These are phyloP conservation scores for Scedosporium apiospermum DNA, from an alignment of 2,329 filamentous ascomycete species.

Conservation along the genomic window DNA sequence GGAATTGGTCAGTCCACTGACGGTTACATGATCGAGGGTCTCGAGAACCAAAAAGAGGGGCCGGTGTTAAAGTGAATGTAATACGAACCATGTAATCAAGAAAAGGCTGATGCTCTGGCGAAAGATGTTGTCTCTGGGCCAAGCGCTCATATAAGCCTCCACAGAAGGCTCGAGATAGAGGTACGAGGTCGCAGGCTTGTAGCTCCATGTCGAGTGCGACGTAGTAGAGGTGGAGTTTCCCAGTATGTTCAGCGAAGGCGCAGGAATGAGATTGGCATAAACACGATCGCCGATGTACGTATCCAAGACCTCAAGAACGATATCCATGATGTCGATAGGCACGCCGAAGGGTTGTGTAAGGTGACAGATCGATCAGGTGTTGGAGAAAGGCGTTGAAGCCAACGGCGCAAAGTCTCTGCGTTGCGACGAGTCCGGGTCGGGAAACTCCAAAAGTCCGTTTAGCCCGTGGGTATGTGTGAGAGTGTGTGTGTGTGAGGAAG, in stretches of 20 bases:
- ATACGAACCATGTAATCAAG: constrained; percentile 70
- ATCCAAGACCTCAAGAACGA: constrained; percentile 79
- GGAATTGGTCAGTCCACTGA: constrained; percentile 5
- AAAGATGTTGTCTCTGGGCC: constrained; percentile 66
- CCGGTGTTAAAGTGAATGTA: too few species aligned
- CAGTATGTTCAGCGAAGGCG: constrained; percentile 42
- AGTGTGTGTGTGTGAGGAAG: too few species aligned
- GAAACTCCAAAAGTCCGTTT: too few species aligned
- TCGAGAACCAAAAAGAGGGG: too few species aligned
- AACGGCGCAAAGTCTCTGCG: not conserved
- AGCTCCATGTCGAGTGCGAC: constrained; percentile 58
- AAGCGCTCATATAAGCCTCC: constrained; percentile 70
- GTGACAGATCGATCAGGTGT: too few species aligned
- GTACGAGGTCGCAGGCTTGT: constrained; percentile 62
- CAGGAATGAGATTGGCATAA: constrained; percentile 65
- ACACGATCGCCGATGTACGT: constrained; percentile 70
- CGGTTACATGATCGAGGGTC: constrained; percentile 1
- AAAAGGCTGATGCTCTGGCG: constrained; percentile 71
- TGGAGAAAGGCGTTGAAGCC: too few species aligned
- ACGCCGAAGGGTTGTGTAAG: too few species aligned
- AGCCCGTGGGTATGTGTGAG: too few species aligned
- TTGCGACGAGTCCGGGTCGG: too few species aligned
- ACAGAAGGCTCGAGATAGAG: constrained; percentile 60
- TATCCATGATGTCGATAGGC: constrained; percentile 59
- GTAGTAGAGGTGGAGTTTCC: constrained; percentile 36